Base-by-base conservation (phyloP, 2,329 filamentous ascomycete species). In the Stachybotrys echinatus region DNA sequence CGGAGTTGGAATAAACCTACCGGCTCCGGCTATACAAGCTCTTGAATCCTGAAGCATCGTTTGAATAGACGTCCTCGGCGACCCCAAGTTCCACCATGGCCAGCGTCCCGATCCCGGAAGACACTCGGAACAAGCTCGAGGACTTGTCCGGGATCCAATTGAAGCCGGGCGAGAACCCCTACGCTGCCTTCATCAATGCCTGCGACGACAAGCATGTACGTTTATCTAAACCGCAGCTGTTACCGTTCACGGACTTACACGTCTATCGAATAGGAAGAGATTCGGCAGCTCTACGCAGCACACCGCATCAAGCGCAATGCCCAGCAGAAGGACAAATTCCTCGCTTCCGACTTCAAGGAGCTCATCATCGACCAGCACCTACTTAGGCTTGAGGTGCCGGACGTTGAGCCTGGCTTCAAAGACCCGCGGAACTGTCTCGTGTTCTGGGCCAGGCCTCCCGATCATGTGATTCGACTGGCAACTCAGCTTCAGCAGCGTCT, bases 371-470 rank as follows among this genome's bases (percentile, higher is more conserved):
- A 97, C 62, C 82, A 85, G 2, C 84, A 89, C 49, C 77, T 96
- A 1, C 72, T 84, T 46, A 84, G 85, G 49, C 71, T 96, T 27
- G 79, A 86, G 56, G 76, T 85, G 42, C 79, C 79, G 1, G 68
- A 76, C 1, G 70, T 85, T 34, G 78, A 89, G 54, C 85, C 84
- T 1, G 82, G 81, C 1, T 95, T 87, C 63, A 66, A 75, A 47
- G 92, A 97, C 64, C 80, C 82, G 40, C 77, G 92, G 39, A 79
- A 96, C 61, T 95, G 92, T 63, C 75, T 96, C 12, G 88, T 91
- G 1, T 85, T 96, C 62, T 96, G 91, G 90, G 89, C 88, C 4
- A 78, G 92, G 6, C 92, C 92, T 17, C 88, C 92, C 1, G 70
- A 81, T 43, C 82, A 86, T 57, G 75, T 96, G 18, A 75, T 86